Evolutionary conservation across 768 basidiomycete species (phyloP).

Genomic region (Brasilioporus rufonigricans): DNA sequence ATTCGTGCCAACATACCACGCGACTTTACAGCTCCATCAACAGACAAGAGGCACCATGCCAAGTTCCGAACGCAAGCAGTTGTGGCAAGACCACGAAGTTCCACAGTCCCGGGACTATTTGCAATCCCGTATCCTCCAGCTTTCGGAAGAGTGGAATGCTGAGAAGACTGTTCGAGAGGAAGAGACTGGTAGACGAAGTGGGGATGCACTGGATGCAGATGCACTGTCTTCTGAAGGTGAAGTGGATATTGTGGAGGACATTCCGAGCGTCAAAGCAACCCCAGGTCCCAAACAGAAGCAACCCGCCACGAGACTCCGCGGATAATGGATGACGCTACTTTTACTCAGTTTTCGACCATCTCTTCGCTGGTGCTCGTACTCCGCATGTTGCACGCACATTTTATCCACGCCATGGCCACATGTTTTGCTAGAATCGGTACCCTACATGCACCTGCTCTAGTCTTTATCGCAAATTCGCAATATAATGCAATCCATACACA

Average conservation of each 20-base stretch:
- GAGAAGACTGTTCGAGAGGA: conserved; percentile 40
- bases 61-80: conserved; percentile 39
- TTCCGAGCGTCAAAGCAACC: conserved; percentile 7
- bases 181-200: conserved; percentile 28
- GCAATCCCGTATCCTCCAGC: conserved; percentile 35
- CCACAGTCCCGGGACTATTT: conserved; percentile 47
- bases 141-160: conserved; percentile 57
- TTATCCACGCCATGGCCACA: background rate
- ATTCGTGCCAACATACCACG: background rate
- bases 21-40: conserved; percentile 8
- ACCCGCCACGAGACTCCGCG: conserved; percentile 26
- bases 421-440: conserved; percentile 13
- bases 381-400: background rate
- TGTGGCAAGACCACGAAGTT: conserved; percentile 55
- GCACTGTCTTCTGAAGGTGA: conserved; percentile 37
- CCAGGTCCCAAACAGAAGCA: conserved; percentile 13
- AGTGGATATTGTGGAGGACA: conserved; percentile 39
- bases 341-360: conserved; percentile 2
- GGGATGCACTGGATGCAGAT: conserved; percentile 15
- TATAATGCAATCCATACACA: conserved; percentile 8
- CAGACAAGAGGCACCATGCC: conserved; percentile 33
- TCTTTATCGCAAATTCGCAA: conserved; percentile 3
- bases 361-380: conserved; percentile 5
- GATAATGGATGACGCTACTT: conserved; percentile 16
- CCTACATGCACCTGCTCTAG: conserved; percentile 15